Evolutionary conservation across 495 filamentous ascomycete species (phyloP).

Genomic region (Xylaria nigripes): DNA sequence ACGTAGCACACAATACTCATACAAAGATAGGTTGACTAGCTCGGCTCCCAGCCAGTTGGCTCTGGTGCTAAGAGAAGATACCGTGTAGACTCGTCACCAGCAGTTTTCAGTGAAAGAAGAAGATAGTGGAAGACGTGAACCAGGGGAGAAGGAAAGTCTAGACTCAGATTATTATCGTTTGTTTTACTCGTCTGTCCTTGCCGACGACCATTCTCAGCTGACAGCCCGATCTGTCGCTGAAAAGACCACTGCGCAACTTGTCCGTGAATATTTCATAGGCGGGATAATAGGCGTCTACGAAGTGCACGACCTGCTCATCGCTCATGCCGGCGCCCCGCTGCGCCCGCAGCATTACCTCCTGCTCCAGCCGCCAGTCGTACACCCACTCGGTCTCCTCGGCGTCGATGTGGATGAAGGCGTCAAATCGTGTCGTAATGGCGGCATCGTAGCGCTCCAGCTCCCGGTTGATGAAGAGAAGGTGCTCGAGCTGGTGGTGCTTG

Average conservation of each 20-base stretch:
- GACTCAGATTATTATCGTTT: constrained; percentile 46
- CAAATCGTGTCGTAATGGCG: constrained; percentile 58
- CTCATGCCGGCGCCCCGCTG: constrained; percentile 66
- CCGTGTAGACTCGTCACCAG: no score
- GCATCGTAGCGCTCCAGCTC: constrained; percentile 60
- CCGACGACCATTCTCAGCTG: constrained; percentile 69
- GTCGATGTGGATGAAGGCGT: constrained; percentile 85
- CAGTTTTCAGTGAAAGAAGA: no score
- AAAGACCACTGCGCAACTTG: constrained; percentile 54
- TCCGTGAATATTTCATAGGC: constrained; percentile 69
- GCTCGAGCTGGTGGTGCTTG: constrained; percentile 53
- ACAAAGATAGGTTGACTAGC: background rate
- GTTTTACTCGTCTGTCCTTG: constrained; percentile 53
- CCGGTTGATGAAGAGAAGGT: constrained; percentile 67
- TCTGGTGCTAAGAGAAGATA: no score
- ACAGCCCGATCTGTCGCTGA: constrained; percentile 42
- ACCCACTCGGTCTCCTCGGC: constrained; percentile 68
- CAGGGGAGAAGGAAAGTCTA: background rate
- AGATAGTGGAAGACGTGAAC: background rate
- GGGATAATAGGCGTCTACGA: constrained; percentile 52
- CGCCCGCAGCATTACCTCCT: constrained; percentile 61
- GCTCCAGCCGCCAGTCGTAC: constrained; percentile 80
- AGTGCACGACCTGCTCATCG: constrained; percentile 41
- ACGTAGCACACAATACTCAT: background rate
- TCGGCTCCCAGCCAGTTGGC: background rate